A percentile compares a stretch with the other conserved stretches of the same genome.
Evolutionary conservation across 2,329 filamentous ascomycete genomes (phyloP).

Genomic region (Xylogone sp.): DNA sequence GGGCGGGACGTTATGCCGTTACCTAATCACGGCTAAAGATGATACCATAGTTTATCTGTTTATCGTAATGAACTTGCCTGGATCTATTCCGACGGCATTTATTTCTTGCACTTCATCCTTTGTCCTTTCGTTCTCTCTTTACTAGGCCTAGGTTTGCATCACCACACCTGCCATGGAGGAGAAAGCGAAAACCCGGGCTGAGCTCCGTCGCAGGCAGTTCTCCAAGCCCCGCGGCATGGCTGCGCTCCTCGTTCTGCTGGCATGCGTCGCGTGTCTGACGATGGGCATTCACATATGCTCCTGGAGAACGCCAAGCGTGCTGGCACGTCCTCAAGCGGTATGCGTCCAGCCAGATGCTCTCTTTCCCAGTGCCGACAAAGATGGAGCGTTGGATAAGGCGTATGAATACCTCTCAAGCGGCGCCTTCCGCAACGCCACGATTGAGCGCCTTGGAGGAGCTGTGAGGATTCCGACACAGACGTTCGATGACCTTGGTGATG

Average conservation of each 20-base stretch:
- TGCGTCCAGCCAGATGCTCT: not conserved
- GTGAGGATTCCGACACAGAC: slow-evolving; percentile 50
- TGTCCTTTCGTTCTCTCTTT: not conserved
- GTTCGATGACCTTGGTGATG: slow-evolving; percentile 50
- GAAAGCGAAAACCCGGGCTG: not conserved
- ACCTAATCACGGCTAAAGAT: not conserved
- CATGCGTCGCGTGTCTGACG: not conserved
- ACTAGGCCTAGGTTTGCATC: not conserved
- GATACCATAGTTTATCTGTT: not conserved
- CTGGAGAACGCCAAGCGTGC: not conserved
- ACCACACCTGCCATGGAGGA: not conserved
- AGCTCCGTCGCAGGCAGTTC: not conserved
- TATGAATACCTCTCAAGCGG: not conserved
- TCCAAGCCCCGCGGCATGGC: not conserved
- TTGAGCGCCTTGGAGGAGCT: slow-evolving; percentile 47
- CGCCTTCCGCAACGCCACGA: slow-evolving; percentile 10
- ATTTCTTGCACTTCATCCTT: not conserved
- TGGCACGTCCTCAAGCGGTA: not conserved
- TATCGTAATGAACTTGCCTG: not conserved
- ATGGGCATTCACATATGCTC: not conserved
- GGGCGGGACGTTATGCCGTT: too few species aligned
- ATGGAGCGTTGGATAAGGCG: slow-evolving; percentile 1
- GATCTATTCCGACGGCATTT: too few species aligned
- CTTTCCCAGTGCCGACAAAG: not conserved
- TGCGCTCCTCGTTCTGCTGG: not conserved